phyloP scores from a whole-genome alignment of 257 asterid species.

The Fraxinus americana region DNA sequence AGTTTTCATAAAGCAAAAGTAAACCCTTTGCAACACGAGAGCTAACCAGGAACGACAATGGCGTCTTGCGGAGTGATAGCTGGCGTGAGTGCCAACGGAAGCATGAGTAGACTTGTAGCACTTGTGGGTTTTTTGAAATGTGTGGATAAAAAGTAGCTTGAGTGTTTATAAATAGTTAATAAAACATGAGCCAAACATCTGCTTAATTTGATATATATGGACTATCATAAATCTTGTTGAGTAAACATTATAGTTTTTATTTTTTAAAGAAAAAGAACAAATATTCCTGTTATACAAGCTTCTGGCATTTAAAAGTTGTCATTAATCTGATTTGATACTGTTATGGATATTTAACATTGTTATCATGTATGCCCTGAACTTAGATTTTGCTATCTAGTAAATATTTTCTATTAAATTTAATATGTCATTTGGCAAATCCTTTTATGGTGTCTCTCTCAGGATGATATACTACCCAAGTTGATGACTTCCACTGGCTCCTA shows the following conservation, averaged over 20 bases:
- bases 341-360: not conserved
- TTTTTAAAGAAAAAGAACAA: not conserved
- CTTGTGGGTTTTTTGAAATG: not conserved
- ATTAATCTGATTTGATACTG: not conserved
- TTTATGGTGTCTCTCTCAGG: conserved; percentile 56
- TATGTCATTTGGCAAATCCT: not conserved
- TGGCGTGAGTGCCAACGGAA: too few species aligned
- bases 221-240: not conserved
- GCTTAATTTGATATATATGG: not conserved
- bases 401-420: not conserved
- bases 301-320: not conserved
- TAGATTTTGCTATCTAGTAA: not conserved
- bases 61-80: too few species aligned
- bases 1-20: too few species aligned
- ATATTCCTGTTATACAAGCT: not conserved
- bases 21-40: too few species aligned
- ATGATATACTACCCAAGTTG: conserved; percentile 91
- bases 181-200: too few species aligned
- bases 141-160: not conserved
- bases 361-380: not conserved
- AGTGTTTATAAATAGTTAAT: not conserved
- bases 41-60: too few species aligned
- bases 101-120: too few species aligned
- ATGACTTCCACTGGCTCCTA: conserved; percentile 88
- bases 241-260: not conserved